Base-by-base conservation (phyloP, 371 early-diverging fungal genomes). In the Mortierella sp. region DNA sequence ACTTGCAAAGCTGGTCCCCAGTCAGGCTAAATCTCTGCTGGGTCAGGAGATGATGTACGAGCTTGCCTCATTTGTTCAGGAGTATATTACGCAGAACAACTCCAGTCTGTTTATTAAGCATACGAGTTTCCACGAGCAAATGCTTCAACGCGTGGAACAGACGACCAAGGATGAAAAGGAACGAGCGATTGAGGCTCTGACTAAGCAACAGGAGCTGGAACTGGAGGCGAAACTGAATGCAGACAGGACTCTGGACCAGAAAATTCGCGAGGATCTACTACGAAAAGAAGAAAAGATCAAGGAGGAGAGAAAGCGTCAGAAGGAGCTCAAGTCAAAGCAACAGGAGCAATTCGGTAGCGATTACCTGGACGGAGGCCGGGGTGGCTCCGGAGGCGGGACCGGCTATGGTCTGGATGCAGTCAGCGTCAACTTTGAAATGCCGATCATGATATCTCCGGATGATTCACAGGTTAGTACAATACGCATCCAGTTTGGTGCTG, bases 1-100 rank as follows among this genome's bases (percentile, higher is more conserved):
- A 27, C 71, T 91, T 1, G 50, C 70, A 23, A 75, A 55, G 11
- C 64, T 85, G 26, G 64, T 90, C 0, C 78, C 80, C 41, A 54
- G 52, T 7, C 79, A 84, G 9, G 85, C 88, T 2, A 82, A 80
- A 23, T 76, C 71, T n/a, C 66, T 86, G 17, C 50, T 84, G 0
- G 92, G 90, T 6, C 82, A 83, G 43, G 94, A 94, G 78, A 92
- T 93, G 92, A 82, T 92, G 61, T 93, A 88, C 47, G 92, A 91
- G 56, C 62, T 94, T 6, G 87, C 89, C 0, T 84, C 85, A 19
- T 81, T 81, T 30, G 78, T 88, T 26, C 86, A 89, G 44, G 90
- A 90, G 3, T 92, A 82, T 51, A 81, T 93, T 32, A 85, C 90
- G 9, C 80, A 81, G 24, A 84, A 92, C 67, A 90, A 93, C 64